phyloP scores from a whole-genome alignment of 768 basidiomycete genomes.

The Dictyophora rubrovolvata region DNA sequence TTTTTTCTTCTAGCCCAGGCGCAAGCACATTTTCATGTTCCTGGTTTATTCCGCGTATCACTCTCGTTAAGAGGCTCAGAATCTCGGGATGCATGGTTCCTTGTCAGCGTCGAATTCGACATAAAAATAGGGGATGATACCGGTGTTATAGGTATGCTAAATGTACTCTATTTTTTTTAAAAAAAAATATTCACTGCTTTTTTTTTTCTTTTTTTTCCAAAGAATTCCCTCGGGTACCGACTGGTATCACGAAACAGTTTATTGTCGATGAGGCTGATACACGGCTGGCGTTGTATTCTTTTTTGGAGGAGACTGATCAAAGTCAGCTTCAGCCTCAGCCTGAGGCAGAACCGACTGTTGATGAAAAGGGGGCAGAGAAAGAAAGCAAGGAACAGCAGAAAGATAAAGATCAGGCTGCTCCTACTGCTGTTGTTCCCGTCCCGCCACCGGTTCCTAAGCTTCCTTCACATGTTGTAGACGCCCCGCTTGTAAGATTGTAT shows the following conservation, averaged over 20 bases:
- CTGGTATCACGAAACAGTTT: slow-evolving; percentile 50
- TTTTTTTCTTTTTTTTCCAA: not conserved
- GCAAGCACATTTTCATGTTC: slow-evolving; percentile 65
- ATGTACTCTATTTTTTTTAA: not conserved
- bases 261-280: slow-evolving; percentile 66
- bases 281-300: slow-evolving; percentile 48
- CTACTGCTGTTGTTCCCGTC: not conserved
- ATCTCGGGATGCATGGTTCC: slow-evolving; percentile 74
- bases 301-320: slow-evolving; percentile 25
- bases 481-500: slow-evolving; percentile 75
- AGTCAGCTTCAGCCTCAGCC: slow-evolving; percentile 32
- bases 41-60: slow-evolving; percentile 62
- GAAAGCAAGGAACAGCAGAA: not conserved
- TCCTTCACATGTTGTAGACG: slow-evolving; percentile 55
- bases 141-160: slow-evolving; percentile 49
- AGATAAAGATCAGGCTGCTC: not conserved
- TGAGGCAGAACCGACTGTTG: slow-evolving; percentile 30
- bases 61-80: slow-evolving; percentile 65
- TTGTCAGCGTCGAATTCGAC: slow-evolving; percentile 66
- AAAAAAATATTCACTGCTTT: not conserved
- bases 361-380: not conserved
- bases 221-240: slow-evolving; percentile 70
- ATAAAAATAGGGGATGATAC: slow-evolving; percentile 66
- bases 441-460: slow-evolving; percentile 29
- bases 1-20: slow-evolving; percentile 57